These are phyloP conservation scores for Phialemoniopsis sp. DNA, from an alignment of 2,329 filamentous ascomycete genomes.

Conservation along the genomic window DNA sequence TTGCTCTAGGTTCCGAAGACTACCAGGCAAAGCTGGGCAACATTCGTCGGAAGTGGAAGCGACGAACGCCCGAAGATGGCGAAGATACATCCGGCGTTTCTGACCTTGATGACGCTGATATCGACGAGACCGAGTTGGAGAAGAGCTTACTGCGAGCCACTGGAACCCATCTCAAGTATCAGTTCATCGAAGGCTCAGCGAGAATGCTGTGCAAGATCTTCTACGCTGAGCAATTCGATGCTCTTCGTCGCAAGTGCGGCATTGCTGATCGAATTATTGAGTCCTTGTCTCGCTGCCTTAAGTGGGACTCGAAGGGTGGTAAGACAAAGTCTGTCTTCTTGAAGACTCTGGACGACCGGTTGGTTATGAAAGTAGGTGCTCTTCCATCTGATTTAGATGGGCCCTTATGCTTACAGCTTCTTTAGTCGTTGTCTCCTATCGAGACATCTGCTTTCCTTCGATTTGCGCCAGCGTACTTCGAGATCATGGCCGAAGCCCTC, in stretches of 20 bases:
- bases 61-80: conserved; percentile 19
- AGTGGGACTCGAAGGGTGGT: conserved; percentile 97
- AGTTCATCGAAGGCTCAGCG: conserved; percentile 90
- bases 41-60: conserved; percentile 52
- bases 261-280: conserved; percentile 92
- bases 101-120: conserved; percentile 30
- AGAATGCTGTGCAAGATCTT: conserved; percentile 98
- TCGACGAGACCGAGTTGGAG: conserved; percentile 72
- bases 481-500: conserved; percentile 91
- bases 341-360: conserved; percentile 91
- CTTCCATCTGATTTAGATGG: neutral
- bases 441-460: conserved; percentile 92
- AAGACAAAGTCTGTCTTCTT: conserved; percentile 97
- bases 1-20: conserved; percentile 83
- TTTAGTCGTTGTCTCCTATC: conserved; percentile 79
- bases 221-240: conserved; percentile 97
- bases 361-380: conserved; percentile 69
- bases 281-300: conserved; percentile 88
- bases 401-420: neutral
- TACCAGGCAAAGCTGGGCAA: conserved; percentile 76
- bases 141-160: conserved; percentile 78
- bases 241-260: conserved; percentile 85
- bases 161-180: conserved; percentile 92
- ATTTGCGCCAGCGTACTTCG: conserved; percentile 96
- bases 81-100: conserved; percentile 18